Conservation (phyloP, 306 rosid species). For the Hippophae rhamnoides region DNA sequence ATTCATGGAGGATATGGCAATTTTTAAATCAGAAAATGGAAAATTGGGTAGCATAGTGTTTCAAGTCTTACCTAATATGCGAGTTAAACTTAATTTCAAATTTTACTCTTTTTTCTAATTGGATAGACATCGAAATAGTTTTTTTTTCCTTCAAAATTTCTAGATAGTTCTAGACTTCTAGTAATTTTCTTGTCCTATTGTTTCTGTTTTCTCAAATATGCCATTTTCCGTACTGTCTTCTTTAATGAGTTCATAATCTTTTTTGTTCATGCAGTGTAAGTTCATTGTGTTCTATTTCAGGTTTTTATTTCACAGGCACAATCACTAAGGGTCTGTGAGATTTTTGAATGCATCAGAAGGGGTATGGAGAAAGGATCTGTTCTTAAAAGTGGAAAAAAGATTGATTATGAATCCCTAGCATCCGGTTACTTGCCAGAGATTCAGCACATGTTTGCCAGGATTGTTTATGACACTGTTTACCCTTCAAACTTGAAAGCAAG, state of each 20-base stretch:
- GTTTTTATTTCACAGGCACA: conserved; percentile 27
- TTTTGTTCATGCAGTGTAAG: too few relatives aligned
- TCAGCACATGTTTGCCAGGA: conserved; percentile 27
- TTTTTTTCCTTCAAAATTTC: too few relatives aligned
- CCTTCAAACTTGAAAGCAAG: conserved; percentile 15
- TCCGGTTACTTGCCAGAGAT: conserved; percentile 27
- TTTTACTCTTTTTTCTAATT: too few relatives aligned
- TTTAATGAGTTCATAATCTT: too few relatives aligned
- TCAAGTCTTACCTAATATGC: too few relatives aligned
- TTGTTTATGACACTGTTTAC: conserved; percentile 26
- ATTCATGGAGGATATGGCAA: not conserved
- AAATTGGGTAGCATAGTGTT: not conserved
- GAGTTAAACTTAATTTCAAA: too few relatives aligned
- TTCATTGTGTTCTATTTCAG: conserved; percentile 10
- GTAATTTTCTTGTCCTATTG: not conserved
- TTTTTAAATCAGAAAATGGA: not conserved
- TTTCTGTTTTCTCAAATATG: not conserved
- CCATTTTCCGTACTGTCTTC: not conserved
- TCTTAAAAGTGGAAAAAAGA: conserved; percentile 19
- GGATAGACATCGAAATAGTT: too few relatives aligned
- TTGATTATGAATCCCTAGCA: conserved; percentile 22
- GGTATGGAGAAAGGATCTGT: conserved; percentile 15
- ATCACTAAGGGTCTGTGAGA: conserved; percentile 18
- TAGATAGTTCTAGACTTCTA: too few relatives aligned
- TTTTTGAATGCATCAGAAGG: conserved; percentile 24